These are phyloP conservation scores for Dryadomyces sulphureus DNA, from an alignment of 2,329 filamentous ascomycete species.

Conservation along the genomic window DNA sequence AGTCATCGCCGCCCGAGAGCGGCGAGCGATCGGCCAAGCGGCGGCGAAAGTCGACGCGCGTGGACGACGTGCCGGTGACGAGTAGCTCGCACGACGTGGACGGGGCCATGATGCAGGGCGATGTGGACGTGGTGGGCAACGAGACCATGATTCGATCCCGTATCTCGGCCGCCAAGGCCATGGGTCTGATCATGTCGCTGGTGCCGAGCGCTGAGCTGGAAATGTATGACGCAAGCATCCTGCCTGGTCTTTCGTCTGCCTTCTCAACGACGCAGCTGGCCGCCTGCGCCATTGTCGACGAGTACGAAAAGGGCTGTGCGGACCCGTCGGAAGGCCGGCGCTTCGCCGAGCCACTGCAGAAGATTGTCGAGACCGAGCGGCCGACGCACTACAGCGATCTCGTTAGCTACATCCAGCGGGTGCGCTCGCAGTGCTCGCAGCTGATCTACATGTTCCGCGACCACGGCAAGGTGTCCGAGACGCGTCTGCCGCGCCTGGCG, in stretches of 20 bases:
- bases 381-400: slow-evolving; percentile 79
- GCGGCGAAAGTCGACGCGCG: slow-evolving; percentile 71
- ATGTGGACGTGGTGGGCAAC: slow-evolving; percentile 83
- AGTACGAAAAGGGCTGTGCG: slow-evolving; percentile 55
- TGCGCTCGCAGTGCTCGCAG: slow-evolving; percentile 81
- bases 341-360: slow-evolving; percentile 51
- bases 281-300: slow-evolving; percentile 71
- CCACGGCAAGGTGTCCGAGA: slow-evolving; percentile 63
- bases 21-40: slow-evolving; percentile 56
- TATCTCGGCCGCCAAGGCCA: slow-evolving; percentile 71
- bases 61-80: slow-evolving; percentile 48
- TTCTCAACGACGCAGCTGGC: slow-evolving; percentile 79
- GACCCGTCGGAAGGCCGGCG: slow-evolving; percentile 33
- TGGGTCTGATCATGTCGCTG: slow-evolving; percentile 68
- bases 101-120: slow-evolving; percentile 93
- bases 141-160: slow-evolving; percentile 82
- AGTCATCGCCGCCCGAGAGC: slow-evolving; percentile 36
- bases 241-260: slow-evolving; percentile 53
- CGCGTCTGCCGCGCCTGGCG: slow-evolving; percentile 65
- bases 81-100: slow-evolving; percentile 87
- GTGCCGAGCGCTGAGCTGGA: slow-evolving; percentile 51
- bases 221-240: slow-evolving; percentile 48
- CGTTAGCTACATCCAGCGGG: slow-evolving; percentile 76
- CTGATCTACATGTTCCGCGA: slow-evolving; percentile 86
- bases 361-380: slow-evolving; percentile 67